Conservation (phyloP, 805 yeast species). For the Teunomyces atbi region DNA sequence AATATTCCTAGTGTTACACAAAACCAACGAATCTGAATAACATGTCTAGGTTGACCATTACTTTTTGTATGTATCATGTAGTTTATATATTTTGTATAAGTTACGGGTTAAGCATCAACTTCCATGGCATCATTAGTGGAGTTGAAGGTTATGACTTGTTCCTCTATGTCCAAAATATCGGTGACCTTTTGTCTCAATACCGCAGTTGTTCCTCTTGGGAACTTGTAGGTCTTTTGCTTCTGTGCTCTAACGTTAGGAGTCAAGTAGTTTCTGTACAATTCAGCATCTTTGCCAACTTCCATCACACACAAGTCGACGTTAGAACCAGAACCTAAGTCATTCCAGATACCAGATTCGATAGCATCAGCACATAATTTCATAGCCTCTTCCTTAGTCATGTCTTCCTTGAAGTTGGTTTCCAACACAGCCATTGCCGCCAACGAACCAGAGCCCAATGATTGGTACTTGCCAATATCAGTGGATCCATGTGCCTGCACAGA, state of each 20-base stretch:
- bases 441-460: conserved; percentile 93
- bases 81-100: neutral
- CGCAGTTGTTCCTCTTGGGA: conserved; percentile 92
- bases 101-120: conserved; percentile 8
- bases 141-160: conserved; percentile 25
- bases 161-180: conserved; percentile 66
- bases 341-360: conserved; percentile 97
- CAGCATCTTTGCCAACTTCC: conserved; percentile 90
- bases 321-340: conserved; percentile 98
- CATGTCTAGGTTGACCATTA: too few relatives aligned
- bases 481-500: conserved; percentile 98
- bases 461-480: conserved; percentile 92
- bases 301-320: conserved; percentile 96
- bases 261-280: conserved; percentile 77
- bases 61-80: neutral
- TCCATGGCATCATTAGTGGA: conserved; percentile 9
- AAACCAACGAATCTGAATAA: neutral
- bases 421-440: conserved; percentile 98
- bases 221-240: conserved; percentile 81
- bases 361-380: conserved; percentile 87
- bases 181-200: conserved; percentile 67
- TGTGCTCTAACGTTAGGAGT: conserved; percentile 86
- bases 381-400: conserved; percentile 84
- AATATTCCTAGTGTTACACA: conserved; percentile 4
- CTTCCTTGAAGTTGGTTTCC: conserved; percentile 83